Conservation (phyloP, 1,284 basidiomycete genomes). For the Volvariella surrecta region DNA sequence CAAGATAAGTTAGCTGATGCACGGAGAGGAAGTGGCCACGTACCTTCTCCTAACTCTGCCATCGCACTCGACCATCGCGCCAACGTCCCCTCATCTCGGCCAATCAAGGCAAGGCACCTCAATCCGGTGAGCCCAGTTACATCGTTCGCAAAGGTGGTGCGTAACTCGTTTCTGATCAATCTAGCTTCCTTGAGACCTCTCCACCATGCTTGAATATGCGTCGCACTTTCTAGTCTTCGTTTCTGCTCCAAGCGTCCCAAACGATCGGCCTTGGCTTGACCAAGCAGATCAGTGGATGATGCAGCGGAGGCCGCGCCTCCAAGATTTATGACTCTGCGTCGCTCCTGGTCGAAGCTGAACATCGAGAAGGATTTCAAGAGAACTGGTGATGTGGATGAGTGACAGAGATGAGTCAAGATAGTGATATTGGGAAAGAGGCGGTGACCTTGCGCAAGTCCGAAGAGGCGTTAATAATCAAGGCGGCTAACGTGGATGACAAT, state of each 20-base stretch:
- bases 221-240: constrained; percentile 46
- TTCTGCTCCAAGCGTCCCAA: constrained; percentile 51
- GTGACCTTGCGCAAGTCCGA: no score
- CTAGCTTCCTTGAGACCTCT: constrained; percentile 36
- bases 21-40: constrained; percentile 13
- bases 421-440: no score
- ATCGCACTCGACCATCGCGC: constrained; percentile 25
- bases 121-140: constrained; percentile 42
- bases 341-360: constrained; percentile 33
- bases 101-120: constrained; percentile 52
- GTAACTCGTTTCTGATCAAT: constrained; percentile 32
- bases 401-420: no score
- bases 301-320: constrained; percentile 51
- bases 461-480: no score
- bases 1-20: constrained; percentile 3
- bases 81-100: constrained; percentile 45
- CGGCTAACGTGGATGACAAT: no score
- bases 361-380: constrained; percentile 11
- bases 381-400: no score
- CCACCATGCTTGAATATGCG: constrained; percentile 64
- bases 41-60: constrained; percentile 30
- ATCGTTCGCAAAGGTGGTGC: constrained; percentile 36
- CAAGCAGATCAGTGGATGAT: constrained; percentile 48
- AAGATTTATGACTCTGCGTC: constrained; percentile 66
- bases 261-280: constrained; percentile 55